A percentile compares a stretch with the other conserved stretches of the same genome.
phyloP scores from a whole-genome alignment of 73 alveolate genomes.

The Uronychia setigera region DNA sequence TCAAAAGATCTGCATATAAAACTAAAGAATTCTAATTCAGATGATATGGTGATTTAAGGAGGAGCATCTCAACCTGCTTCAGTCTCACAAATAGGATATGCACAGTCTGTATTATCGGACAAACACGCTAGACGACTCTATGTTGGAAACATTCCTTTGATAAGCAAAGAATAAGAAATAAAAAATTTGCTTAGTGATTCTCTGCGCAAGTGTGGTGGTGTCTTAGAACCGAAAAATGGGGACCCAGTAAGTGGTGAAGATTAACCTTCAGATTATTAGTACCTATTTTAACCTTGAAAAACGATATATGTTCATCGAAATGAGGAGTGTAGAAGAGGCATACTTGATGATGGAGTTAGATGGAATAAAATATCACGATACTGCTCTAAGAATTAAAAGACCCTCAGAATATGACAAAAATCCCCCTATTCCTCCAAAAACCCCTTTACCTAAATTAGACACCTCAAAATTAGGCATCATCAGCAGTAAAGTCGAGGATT shows the following conservation, averaged over 20 bases:
- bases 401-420: constrained; percentile 65
- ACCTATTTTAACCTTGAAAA: constrained; percentile 48
- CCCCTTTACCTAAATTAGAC: constrained; percentile 59
- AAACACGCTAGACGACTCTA: constrained; percentile 68
- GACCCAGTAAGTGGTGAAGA: constrained; percentile 40
- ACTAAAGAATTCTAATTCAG: not conserved
- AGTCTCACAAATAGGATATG: not conserved
- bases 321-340: constrained; percentile 68
- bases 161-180: constrained; percentile 16
- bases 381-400: constrained; percentile 50
- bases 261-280: constrained; percentile 11
- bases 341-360: constrained; percentile 53
- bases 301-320: constrained; percentile 65
- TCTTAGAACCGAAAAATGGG: constrained; percentile 56
- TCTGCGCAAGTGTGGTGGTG: constrained; percentile 55
- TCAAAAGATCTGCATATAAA: no score
- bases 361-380: constrained; percentile 47
- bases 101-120: constrained; percentile 10
- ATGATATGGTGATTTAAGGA: not conserved
- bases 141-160: constrained; percentile 63
- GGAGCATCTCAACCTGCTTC: not conserved
- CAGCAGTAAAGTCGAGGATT: constrained; percentile 65
- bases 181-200: constrained; percentile 39
- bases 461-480: constrained; percentile 49
- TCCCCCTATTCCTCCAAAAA: constrained; percentile 29